phyloP scores from a whole-genome alignment of 1,139 yeast species.

The Sugiyamaella sp. region DNA sequence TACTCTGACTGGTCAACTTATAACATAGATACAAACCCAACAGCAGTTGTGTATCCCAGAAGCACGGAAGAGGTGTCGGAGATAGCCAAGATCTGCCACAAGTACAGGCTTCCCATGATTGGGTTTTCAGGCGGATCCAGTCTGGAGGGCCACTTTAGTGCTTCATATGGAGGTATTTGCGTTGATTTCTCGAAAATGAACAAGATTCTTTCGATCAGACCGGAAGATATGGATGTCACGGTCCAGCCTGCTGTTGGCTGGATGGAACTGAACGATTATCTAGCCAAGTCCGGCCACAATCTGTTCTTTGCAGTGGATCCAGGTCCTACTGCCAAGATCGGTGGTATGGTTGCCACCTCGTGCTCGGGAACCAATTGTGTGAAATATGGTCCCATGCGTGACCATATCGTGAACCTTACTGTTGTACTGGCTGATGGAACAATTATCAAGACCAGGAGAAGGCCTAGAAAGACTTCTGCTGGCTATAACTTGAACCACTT shows the following conservation, averaged over 20 bases:
- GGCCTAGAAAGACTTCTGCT: conserved; percentile 78
- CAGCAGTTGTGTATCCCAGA: conserved; percentile 56
- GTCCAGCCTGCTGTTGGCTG: conserved; percentile 84
- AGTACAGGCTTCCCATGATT: conserved; percentile 67
- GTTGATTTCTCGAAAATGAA: conserved; percentile 64
- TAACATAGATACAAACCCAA: conserved; percentile 38
- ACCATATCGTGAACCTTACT: conserved; percentile 68
- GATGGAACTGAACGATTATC: conserved; percentile 66
- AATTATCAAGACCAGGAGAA: conserved; percentile 65
- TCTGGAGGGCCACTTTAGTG: conserved; percentile 83
- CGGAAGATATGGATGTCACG: conserved; percentile 66
- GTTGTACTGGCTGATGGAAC: conserved; percentile 83
- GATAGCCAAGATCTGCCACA: conserved; percentile 64
- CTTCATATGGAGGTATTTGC: conserved; percentile 67
- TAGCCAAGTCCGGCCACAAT: conserved; percentile 48
- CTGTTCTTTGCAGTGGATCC: conserved; percentile 77
- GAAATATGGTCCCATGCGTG: conserved; percentile 76
- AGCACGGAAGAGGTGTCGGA: conserved; percentile 69
- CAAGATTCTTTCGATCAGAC: conserved; percentile 56
- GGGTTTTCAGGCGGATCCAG: conserved; percentile 90
- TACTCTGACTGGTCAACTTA: conserved; percentile 42
- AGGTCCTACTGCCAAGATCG: conserved; percentile 79
- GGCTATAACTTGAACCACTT: conserved; percentile 72
- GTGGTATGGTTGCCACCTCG: conserved; percentile 75
- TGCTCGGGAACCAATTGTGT: conserved; percentile 83